These are phyloP conservation scores for Pyrrhoderma lamaoense DNA, from an alignment of 1,284 basidiomycete species.

Conservation along the genomic window DNA sequence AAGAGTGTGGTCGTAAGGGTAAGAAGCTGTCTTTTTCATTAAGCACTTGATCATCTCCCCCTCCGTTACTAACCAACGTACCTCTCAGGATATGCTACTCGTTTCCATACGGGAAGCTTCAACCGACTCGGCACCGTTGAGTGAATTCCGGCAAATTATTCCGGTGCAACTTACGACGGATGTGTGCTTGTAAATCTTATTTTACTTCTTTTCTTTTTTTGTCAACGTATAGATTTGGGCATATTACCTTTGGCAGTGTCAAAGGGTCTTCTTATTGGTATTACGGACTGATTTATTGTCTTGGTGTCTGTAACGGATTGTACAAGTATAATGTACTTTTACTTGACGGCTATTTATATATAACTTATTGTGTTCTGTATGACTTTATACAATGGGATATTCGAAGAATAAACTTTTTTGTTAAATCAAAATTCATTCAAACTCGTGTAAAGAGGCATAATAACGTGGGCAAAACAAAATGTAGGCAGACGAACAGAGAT, in stretches of 20 bases:
- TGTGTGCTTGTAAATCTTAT: neutral
- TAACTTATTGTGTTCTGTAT: slow-evolving; percentile 2
- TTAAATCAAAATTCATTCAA: too few species aligned
- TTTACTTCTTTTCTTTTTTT: too few species aligned
- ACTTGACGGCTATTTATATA: neutral
- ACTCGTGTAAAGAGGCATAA: too few species aligned
- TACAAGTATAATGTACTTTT: neutral
- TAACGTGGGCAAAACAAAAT: too few species aligned
- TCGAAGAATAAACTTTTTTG: too few species aligned
- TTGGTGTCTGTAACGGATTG: neutral
- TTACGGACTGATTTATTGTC: neutral
- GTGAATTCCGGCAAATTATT: slow-evolving; percentile 15
- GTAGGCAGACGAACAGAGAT: too few species aligned
- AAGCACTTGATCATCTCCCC: neutral
- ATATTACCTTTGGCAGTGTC: neutral
- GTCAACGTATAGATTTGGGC: neutral
- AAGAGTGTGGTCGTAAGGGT: slow-evolving; percentile 12
- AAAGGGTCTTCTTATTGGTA: neutral
- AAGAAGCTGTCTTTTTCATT: neutral
- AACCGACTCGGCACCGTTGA: neutral
- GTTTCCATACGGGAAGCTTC: slow-evolving; percentile 12
- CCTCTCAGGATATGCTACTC: slow-evolving; percentile 14
- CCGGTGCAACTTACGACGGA: slow-evolving; percentile 17
- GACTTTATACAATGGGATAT: neutral
- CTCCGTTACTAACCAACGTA: neutral